These are phyloP conservation scores for Teunomyces panamensis DNA, from an alignment of 805 yeast species.

Conservation along the genomic window DNA sequence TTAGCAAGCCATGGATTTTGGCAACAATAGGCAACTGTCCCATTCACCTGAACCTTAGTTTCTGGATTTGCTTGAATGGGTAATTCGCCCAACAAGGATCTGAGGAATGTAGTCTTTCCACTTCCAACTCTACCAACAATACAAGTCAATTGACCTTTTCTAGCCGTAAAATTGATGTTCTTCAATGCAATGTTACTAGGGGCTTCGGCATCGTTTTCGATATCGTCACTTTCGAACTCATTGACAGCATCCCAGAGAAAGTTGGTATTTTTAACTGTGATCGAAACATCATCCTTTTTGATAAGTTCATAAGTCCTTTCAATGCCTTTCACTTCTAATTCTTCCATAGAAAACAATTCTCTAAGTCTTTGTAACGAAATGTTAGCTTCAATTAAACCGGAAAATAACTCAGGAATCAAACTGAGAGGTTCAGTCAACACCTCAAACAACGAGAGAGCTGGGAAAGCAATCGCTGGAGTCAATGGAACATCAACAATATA, in stretches of 20 bases:
- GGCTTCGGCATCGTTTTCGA: conserved; percentile 13
- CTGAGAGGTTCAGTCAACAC: conserved; percentile 56
- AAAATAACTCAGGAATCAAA: conserved; percentile 55
- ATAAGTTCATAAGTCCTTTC: conserved; percentile 15
- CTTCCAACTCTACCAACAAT: conserved; percentile 67
- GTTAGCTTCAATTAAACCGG: conserved; percentile 53
- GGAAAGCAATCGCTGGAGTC: conserved; percentile 67
- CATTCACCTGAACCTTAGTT: conserved; percentile 21
- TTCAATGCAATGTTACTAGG: conserved; percentile 31
- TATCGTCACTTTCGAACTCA: conserved; percentile 2
- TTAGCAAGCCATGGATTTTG: conserved; percentile 58
- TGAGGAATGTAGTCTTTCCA: conserved; percentile 60
- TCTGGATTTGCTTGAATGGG: conserved; percentile 25
- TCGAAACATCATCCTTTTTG: conserved; percentile 29
- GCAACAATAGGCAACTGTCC: conserved; percentile 58
- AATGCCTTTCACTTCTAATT: conserved; percentile 23
- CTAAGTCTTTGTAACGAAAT: conserved; percentile 56
- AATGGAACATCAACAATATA: conserved; percentile 43
- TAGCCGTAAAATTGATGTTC: conserved; percentile 47
- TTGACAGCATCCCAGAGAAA: conserved; percentile 47
- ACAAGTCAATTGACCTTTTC: conserved; percentile 55
- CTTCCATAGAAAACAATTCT: conserved; percentile 42
- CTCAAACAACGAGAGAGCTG: conserved; percentile 60
- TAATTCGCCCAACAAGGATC: conserved; percentile 55
- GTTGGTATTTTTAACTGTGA: conserved; percentile 47